phyloP scores from a whole-genome alignment of 2,329 filamentous ascomycete genomes.

The Microcyclospora tardicrescens region DNA sequence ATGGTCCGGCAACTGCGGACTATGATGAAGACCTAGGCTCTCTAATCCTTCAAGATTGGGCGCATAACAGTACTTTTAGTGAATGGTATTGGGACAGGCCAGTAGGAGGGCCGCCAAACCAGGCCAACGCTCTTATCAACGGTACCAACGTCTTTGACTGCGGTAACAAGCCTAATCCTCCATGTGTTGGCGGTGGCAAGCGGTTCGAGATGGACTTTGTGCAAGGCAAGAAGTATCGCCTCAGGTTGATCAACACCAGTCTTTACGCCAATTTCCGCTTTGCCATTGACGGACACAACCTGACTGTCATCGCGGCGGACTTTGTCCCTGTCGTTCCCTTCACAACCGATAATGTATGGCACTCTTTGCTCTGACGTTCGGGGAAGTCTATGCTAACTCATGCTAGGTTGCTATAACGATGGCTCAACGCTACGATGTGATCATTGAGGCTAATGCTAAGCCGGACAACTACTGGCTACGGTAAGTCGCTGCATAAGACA shows the following conservation, averaged over 20 bases:
- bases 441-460: slow-evolving; percentile 17
- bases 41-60: slow-evolving; percentile 8
- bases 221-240: slow-evolving; percentile 29
- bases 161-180: slow-evolving; percentile 8
- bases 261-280: slow-evolving; percentile 27
- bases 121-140: slow-evolving; percentile 34
- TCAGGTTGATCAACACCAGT: slow-evolving; percentile 31
- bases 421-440: slow-evolving; percentile 24
- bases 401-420: neutral
- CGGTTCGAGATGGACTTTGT: slow-evolving; percentile 3
- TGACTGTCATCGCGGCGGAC: slow-evolving; percentile 32
- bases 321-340: slow-evolving; percentile 33
- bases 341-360: slow-evolving; percentile 21
- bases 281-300: slow-evolving; percentile 28
- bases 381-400: slow-evolving; percentile 2
- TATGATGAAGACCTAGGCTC: slow-evolving; percentile 23
- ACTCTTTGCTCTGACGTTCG: slow-evolving; percentile 17
- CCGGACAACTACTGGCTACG: too few relatives aligned
- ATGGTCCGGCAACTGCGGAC: slow-evolving; percentile 25
- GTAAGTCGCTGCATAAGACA: too few relatives aligned
- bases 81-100: neutral
- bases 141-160: slow-evolving; percentile 28
- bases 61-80: neutral
- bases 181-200: too few relatives aligned
- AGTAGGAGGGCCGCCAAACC: slow-evolving; percentile 15